phyloP scores from a whole-genome alignment of 2,329 filamentous ascomycete species.

The Blastomyces emzantsi region DNA sequence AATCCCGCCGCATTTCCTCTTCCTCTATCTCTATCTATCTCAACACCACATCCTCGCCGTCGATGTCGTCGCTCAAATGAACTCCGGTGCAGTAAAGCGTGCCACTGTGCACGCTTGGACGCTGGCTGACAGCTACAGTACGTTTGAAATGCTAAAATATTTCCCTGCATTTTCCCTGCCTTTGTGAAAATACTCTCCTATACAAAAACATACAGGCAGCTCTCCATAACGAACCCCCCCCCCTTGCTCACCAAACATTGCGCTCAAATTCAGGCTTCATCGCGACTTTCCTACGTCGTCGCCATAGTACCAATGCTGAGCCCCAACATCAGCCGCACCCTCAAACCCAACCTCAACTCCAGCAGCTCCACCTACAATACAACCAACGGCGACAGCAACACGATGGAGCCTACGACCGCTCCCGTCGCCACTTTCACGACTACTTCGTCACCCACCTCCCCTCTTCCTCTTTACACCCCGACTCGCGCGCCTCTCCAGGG shows the following conservation, averaged over 20 bases:
- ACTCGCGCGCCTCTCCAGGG: conserved; percentile 55
- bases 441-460: conserved; percentile 97
- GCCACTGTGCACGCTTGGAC: conserved; percentile 34
- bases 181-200: background rate
- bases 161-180: background rate
- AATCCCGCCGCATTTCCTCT: background rate
- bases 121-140: conserved; percentile 32
- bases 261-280: conserved; percentile 26
- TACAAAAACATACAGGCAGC: background rate
- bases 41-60: conserved; percentile 3
- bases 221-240: background rate
- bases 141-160: conserved; percentile 13
- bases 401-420: background rate
- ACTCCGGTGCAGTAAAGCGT: conserved; percentile 30
- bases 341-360: conserved; percentile 5
- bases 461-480: conserved; percentile 84
- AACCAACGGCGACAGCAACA: conserved; percentile 3
- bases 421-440: conserved; percentile 64
- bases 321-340: conserved; percentile 10
- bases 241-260: conserved; percentile 7
- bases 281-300: conserved; percentile 25
- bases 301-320: conserved; percentile 19
- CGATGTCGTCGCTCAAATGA: conserved; percentile 31
- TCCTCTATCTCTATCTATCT: background rate
- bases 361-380: conserved; percentile 10